phyloP scores from a whole-genome alignment of 2,329 filamentous ascomycete species.

The Arthrobotrys sinensis region DNA sequence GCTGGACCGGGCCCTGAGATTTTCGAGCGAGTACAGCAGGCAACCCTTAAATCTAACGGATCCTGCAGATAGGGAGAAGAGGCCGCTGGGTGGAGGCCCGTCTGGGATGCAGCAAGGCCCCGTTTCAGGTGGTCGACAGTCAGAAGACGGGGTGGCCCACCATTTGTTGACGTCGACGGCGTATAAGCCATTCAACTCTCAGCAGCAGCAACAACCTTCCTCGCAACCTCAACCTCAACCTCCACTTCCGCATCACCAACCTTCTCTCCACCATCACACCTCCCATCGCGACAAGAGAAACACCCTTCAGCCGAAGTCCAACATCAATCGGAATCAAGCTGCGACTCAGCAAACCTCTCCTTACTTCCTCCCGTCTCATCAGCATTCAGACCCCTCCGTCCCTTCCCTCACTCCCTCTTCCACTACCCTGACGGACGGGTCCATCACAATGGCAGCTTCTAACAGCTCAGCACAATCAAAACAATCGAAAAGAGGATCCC shows the following conservation, averaged over 20 bases:
- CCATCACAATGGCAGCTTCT: conserved; percentile 42
- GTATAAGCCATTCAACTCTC: conserved; percentile 36
- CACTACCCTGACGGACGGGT: conserved; percentile 38
- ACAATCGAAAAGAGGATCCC: conserved; percentile 46
- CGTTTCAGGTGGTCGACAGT: conserved; percentile 60
- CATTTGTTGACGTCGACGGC: conserved; percentile 53
- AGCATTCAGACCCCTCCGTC: conserved; percentile 49
- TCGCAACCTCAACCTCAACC: conserved; percentile 32
- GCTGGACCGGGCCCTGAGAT: conserved; percentile 53
- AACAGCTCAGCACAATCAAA: conserved; percentile 35
- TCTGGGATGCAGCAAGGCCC: conserved; percentile 50
- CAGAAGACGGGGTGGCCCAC: conserved; percentile 58
- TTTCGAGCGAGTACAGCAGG: conserved; percentile 58
- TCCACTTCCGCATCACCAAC: conserved; percentile 26
- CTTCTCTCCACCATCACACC: conserved; percentile 19
- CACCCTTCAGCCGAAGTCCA: conserved; percentile 58
- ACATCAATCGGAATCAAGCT: conserved; percentile 27
- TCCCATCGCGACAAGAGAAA: conserved; percentile 49
- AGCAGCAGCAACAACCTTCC: conserved; percentile 21
- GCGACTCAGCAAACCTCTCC: conserved; percentile 40
- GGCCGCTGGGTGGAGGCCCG: conserved; percentile 42
- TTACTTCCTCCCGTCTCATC: conserved; percentile 38
- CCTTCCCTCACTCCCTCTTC: conserved; percentile 41
- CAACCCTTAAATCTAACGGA: conserved; percentile 59
- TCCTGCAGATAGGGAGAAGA: conserved; percentile 48